Evolutionary conservation across 2,329 filamentous ascomycete genomes (phyloP).

Genomic region (Coniochaeta sp.): DNA sequence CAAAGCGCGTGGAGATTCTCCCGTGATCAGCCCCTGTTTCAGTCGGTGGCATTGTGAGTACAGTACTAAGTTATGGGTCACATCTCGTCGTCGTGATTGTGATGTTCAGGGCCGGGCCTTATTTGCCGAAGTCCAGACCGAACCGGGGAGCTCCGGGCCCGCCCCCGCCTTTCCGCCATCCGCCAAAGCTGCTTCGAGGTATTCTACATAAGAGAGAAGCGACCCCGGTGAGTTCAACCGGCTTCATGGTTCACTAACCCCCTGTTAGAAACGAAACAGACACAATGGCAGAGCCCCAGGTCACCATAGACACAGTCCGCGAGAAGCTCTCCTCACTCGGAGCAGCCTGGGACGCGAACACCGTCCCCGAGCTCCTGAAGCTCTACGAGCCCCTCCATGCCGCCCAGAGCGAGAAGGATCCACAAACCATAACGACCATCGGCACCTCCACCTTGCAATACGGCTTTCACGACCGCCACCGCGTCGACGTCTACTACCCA

Average conservation of each 20-base stretch:
- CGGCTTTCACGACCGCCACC: background rate
- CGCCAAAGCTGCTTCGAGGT: background rate
- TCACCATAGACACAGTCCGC: background rate
- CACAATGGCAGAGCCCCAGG: background rate
- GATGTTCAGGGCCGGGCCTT: no score
- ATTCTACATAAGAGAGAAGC: no score
- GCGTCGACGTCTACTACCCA: background rate
- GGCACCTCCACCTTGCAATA: background rate
- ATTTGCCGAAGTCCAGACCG: background rate
- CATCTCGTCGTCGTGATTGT: no score
- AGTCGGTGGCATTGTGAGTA: no score
- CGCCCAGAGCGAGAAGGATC: background rate
- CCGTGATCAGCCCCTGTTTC: no score
- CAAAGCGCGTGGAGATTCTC: background rate
- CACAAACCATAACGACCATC: background rate
- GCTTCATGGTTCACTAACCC: background rate
- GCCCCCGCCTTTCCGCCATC: background rate
- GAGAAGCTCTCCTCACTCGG: background rate
- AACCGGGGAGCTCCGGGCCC: background rate
- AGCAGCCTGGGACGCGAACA: background rate
- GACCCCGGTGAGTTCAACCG: background rate
- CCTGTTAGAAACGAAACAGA: background rate
- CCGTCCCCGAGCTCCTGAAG: background rate
- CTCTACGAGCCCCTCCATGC: background rate
- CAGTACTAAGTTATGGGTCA: no score